Evolutionary conservation across 306 rosid species (phyloP), one percentile per base, ranked within the genome.

Genomic region (Vigna unguiculata): DNA sequence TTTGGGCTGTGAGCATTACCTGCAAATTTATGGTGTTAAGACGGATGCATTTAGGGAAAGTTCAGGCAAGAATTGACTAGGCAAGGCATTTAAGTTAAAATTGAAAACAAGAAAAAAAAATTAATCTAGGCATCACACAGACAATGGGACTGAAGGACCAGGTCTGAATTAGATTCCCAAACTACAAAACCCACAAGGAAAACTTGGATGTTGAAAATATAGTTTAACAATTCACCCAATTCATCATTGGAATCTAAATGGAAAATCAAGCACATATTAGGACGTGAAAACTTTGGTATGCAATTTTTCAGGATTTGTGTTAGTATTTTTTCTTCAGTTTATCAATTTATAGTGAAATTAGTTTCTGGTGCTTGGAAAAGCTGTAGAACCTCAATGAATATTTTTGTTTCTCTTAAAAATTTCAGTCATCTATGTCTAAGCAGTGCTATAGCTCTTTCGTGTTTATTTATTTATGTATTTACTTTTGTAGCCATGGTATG

Each of bases 401-500:
- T 71, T 25, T 67, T 69, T 71, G 6, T 73, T 34, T 72, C 45
- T 69, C 46, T 4, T 22, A 69, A 47, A 4, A 41, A 48, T 52
- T 59, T 4, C 3, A 48, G 41, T 65, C 75, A 52, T 43, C 38
- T 34, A 48, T 74, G 63, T 51, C 60, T 70, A 48, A 16, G 45
- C 58, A 15, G 72, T 13, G 67, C 45, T 76, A 36, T 69, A 38
- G 32, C 58, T 48, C 72, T 54, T 79, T 78, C 67, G 32, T 59
- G 40, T 75, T 77, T 54, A 55, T 32, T 21, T n/a, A 7, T 2
- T 55, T 54, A 53, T 16, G 16, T 16, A n/a, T 54, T 11, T 14
- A 9, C 81, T 76, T 69, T 84, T 79, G 78, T 72, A 94, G 98
- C 96, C 98, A 72, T 94, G 98, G 97, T 94, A 94, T 87, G 97